Evolutionary conservation across 306 rosid species (phyloP).

Genomic region (Acacia crassicarpa): DNA sequence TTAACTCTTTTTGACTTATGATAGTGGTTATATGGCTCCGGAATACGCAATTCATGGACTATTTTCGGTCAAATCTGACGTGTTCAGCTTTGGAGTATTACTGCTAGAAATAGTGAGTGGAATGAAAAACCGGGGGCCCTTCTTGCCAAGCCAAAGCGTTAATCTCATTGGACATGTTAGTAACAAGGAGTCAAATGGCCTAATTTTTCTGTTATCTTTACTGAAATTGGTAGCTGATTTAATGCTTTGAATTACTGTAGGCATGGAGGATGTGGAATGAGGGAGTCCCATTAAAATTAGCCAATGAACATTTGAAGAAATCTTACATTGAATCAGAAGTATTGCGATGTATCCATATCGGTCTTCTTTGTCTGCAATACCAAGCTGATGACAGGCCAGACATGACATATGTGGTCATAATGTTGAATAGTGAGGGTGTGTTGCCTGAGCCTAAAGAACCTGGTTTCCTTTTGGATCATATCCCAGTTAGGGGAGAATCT

Average conservation of each 20-base stretch:
- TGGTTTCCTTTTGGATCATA: slow-evolving; percentile 7
- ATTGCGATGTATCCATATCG: slow-evolving; percentile 42
- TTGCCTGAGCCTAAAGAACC: slow-evolving; percentile 50
- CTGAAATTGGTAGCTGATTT: not conserved
- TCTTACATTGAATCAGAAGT: not conserved
- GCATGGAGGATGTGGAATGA: slow-evolving; percentile 39
- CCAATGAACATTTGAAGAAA: slow-evolving; percentile 19
- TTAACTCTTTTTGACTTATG: not conserved
- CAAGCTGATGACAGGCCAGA: slow-evolving; percentile 45
- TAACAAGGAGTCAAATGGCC: too few species aligned
- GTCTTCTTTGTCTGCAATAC: slow-evolving; percentile 53
- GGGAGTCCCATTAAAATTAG: not conserved
- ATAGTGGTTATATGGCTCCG: slow-evolving; percentile 1
- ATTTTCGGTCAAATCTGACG: not conserved
- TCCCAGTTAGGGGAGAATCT: not conserved
- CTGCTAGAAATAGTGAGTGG: slow-evolving; percentile 24
- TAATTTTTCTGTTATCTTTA: not conserved
- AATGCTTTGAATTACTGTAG: not conserved
- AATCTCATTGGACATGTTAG: too few species aligned
- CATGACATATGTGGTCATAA: not conserved
- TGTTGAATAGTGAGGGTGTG: slow-evolving; percentile 22
- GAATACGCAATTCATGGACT: not conserved
- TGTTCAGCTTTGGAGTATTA: slow-evolving; percentile 16
- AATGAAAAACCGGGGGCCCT: not conserved
- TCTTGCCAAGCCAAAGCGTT: too few species aligned